Conservation (phyloP, 306 rosid species). For the Cucurbita maxima region DNA sequence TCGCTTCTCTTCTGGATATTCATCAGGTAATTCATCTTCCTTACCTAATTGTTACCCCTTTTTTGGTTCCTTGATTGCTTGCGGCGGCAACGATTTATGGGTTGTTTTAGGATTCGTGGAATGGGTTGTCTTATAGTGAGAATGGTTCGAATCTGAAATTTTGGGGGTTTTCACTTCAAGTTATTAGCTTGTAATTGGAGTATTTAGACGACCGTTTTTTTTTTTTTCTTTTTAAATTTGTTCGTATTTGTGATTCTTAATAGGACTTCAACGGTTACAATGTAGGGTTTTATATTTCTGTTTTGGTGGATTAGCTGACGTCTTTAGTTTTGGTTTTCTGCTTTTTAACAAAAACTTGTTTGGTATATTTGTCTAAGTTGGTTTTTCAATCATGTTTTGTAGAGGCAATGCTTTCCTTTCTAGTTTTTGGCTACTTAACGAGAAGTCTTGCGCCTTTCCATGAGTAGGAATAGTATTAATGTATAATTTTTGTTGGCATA, state of each 20-base stretch:
- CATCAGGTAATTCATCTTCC: not conserved
- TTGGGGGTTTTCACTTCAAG: not conserved
- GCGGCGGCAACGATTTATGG: not conserved
- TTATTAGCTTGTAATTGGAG: not conserved
- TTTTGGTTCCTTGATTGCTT: not conserved
- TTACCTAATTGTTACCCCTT: not conserved
- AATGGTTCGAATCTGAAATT: not conserved
- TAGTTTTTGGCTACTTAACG: not conserved
- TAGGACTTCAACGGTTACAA: not conserved
- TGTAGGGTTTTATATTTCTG: not conserved
- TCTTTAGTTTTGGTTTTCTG: no score
- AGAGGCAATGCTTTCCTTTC: not conserved
- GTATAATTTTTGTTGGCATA: not conserved
- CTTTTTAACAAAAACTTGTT: not conserved
- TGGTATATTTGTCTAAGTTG: not conserved
- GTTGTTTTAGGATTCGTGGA: not conserved
- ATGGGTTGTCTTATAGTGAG: not conserved
- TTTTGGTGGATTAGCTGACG: not conserved
- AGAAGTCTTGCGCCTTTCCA: not conserved
- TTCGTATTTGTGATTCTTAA: not conserved
- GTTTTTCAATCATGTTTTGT: not conserved
- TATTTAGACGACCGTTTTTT: not conserved
- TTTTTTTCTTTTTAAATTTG: no score
- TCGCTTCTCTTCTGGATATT: not conserved
- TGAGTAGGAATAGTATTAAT: not conserved